Evolutionary conservation across 179 eudicot species (phyloP), one percentile per base, ranked within the genome.

Genomic region (Silene noctiflora): DNA sequence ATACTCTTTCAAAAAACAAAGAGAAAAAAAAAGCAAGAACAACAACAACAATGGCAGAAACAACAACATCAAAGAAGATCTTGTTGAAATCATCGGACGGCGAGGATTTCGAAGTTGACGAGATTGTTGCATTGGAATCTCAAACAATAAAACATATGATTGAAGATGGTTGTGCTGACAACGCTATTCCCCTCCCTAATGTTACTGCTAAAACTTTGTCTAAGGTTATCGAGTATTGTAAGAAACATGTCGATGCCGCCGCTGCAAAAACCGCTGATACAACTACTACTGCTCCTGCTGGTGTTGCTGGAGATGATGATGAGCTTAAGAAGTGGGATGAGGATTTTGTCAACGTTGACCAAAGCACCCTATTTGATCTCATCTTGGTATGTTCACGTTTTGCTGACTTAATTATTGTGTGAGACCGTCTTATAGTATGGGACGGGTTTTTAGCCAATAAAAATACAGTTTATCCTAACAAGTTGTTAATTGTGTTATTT

Each of bases 141-240:
- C 85, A 84, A 72, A 88, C 91, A 9, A 84, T 88, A 44, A 88
- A 86, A 68, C 87, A 86, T 75, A 76, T 86, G 87, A 85, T 88
- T 39, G 91, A 86, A 25, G 91, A 88, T 39, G 77, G 73, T 27
- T 83, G 87, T 51, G 89, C 88, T 19, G 86, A 83, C 66, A 78
- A 70, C 55, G 69, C 75, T 21, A 83, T 88, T 66, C 88, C 89
- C 0, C 80, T 88, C 0, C 89, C 88, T 0, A 85, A 83, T 65
- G 91, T 88, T 16, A 80, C 88, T 7, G 81, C 83, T 1, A 80
- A 71, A 74, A 86, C 85, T 63, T 63, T 88, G 5, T 68, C 89
- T 0, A 86, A 88, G 80, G 91, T 88, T 2, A 81, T 88, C 22
- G 91, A 88, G 83, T 88, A 88, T 77, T 88, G 91, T 59, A 85